Base-by-base conservation (phyloP, 208 protist species). In the Sergeia podlipaevii region DNA sequence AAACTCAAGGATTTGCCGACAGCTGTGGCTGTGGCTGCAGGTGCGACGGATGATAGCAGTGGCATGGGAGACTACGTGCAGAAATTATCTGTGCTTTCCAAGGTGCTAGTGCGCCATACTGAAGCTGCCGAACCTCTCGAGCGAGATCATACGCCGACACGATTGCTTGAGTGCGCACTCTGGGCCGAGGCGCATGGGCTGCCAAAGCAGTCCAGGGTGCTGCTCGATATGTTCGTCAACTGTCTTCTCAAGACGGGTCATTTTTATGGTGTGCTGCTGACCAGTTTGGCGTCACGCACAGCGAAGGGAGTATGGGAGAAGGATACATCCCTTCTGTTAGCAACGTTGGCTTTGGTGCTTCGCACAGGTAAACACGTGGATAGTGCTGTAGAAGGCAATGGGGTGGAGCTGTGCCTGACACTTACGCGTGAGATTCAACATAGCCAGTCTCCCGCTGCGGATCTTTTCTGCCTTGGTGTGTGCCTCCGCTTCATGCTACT, bases 401-500 rank as follows among this genome's bases (percentile, higher is more conserved):
- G 60, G 28, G 66, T 90, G 17, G 74, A 87, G 50, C 60, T 87
- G 21, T 84, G 76, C 50, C 62, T 86, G 15, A 69, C 72, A 8
- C 55, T 90, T 11, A 57, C 77, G 27, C 68, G 68, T 27, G 42
- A 70, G 45, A 29, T 82, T 1, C 53, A 74, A 13, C 30, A 13
- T 6, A 66, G 69, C 29, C 39, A 38, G 27, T 32, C 46, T 24
- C 52, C 60, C 0, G 45, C 63, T 4, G 59, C 70, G 4, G 82
- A 86, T 60, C 45, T 72, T 7, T 63, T 75, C 38, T 54, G 86
- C 18, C 53, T 87, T 17, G 73, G 73, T 7, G 74, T 68, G 48
- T 76, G 56, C 11, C 65, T 90, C 11, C 65, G 64, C 27, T 58
- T 87, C 42, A 26, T 90, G 33, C 56, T 90, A 26, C 65, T 65